phyloP scores from a whole-genome alignment of 345 rosid species.

The Mallotus nudiflorus region DNA sequence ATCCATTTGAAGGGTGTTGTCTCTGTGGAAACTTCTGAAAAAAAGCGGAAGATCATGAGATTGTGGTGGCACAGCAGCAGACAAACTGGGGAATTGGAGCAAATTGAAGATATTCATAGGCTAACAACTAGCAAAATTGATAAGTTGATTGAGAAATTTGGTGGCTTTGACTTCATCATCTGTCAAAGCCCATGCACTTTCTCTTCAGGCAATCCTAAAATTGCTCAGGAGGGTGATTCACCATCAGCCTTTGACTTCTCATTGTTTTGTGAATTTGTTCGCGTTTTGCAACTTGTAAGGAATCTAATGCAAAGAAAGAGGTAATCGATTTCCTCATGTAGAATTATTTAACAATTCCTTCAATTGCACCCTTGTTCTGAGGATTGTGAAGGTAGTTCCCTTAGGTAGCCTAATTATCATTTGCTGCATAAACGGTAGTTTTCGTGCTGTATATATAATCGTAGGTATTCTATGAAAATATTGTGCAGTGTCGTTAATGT shows the following conservation, averaged over 20 bases:
- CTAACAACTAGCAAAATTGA: slow-evolving; percentile 60
- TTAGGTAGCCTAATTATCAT: too few relatives aligned
- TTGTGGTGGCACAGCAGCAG: slow-evolving; percentile 73
- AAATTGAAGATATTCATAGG: slow-evolving; percentile 58
- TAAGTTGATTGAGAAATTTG: slow-evolving; percentile 47
- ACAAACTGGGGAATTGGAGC: slow-evolving; percentile 80
- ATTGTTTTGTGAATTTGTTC: slow-evolving; percentile 71
- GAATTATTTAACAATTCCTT: not conserved
- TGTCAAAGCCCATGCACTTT: slow-evolving; percentile 64
- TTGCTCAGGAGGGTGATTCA: slow-evolving; percentile 1
- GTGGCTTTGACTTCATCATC: slow-evolving; percentile 65
- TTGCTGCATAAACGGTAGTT: too few relatives aligned
- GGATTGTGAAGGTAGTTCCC: not conserved
- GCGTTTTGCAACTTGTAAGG: slow-evolving; percentile 65
- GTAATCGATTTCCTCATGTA: not conserved
- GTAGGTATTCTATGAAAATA: too few relatives aligned
- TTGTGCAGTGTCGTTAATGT: too few relatives aligned
- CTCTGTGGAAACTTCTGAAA: slow-evolving; percentile 60
- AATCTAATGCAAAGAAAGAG: slow-evolving; percentile 38
- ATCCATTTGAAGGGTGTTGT: slow-evolving; percentile 67
- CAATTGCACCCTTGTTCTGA: not conserved
- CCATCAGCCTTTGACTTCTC: slow-evolving; percentile 53
- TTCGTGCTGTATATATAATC: too few relatives aligned
- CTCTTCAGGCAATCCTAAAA: slow-evolving; percentile 25
- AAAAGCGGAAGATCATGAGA: slow-evolving; percentile 54